Base-by-base conservation (phyloP, 495 filamentous ascomycete species). In the Evansstolkia leycettana region DNA sequence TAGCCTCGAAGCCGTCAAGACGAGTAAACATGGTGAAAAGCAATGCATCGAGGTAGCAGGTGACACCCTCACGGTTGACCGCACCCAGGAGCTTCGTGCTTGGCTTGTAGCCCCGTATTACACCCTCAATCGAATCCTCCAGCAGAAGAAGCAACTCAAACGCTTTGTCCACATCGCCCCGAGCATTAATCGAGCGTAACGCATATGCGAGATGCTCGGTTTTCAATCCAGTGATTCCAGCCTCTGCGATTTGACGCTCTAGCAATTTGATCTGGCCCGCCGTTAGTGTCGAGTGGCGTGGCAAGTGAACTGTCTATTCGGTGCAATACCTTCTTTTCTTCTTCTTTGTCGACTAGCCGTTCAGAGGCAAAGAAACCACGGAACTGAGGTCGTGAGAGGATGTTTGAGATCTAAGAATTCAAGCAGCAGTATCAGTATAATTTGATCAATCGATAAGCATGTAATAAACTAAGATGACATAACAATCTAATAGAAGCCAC, bases 21-120 rank as follows among this genome's bases (percentile, higher is more conserved):
- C 83, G 75, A 7, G 84, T 81, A 53, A 98, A 98, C 89, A 98
- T 94, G 38, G 90, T 83, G 48, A 94, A 95, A 1, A 98, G 73
- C n/a, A 95, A 59, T 1, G 88, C 69, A 50, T 95, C 90, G 1
- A 94, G 64, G 46, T 86, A 98, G 56, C 90, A 98, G 23, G 90
- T 94, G 14, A 90, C 85, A 13, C 71, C 75, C 12, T 78, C 69
- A 29, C 89, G 67, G 50, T 98, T 98, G 42, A 84, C 80, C 3
- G 90, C 90, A 1, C 90, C 90, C 2, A 86, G 62, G 55, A 95
- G 74, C 41, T 73, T 77, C 1, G 78, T 65, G 26, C 67, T 63
- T 2, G 80, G 68, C 15, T 82, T 69, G 51, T 85, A 88, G 5
- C 69, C 72, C 39, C 73, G 65, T 42, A 98, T 74, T 24, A 86